Evolutionary conservation across 805 yeast species (phyloP).

Genomic region (Wickerhamomyces ciferrii): DNA sequence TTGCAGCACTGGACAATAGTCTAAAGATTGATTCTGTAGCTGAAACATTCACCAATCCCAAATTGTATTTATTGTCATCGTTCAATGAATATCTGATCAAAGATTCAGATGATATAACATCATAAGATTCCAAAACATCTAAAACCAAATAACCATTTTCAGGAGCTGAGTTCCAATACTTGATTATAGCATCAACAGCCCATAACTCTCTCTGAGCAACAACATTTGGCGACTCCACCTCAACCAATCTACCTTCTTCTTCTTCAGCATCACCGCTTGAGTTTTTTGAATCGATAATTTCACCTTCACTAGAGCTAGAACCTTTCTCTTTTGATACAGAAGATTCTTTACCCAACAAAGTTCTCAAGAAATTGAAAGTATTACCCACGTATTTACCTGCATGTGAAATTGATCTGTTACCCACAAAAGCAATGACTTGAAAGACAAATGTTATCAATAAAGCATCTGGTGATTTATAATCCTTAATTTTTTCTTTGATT

Average conservation of each 20-base stretch:
- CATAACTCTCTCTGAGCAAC: constrained; percentile 27
- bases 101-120: constrained; percentile 35
- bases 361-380: constrained; percentile 29
- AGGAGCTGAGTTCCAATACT: constrained; percentile 63
- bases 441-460: constrained; percentile 57
- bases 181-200: constrained; percentile 51
- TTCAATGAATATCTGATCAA: constrained; percentile 38
- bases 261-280: constrained; percentile 1
- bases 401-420: constrained; percentile 83
- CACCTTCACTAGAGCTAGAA: not conserved
- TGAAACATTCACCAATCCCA: constrained; percentile 38
- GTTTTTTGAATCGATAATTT: not conserved
- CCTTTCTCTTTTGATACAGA: not conserved
- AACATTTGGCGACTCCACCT: constrained; percentile 2
- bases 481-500: constrained; percentile 22
- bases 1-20: constrained; percentile 23
- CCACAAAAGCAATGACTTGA: constrained; percentile 74
- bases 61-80: constrained; percentile 24
- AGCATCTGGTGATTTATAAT: constrained; percentile 31
- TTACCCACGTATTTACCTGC: constrained; percentile 51
- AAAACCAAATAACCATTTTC: constrained; percentile 58
- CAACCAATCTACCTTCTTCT: not conserved
- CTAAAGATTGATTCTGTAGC: constrained; percentile 39
- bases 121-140: constrained; percentile 43
- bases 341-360: constrained; percentile 19